phyloP scores from a whole-genome alignment of 345 rosid species.

The Eucalyptus urophylla region DNA sequence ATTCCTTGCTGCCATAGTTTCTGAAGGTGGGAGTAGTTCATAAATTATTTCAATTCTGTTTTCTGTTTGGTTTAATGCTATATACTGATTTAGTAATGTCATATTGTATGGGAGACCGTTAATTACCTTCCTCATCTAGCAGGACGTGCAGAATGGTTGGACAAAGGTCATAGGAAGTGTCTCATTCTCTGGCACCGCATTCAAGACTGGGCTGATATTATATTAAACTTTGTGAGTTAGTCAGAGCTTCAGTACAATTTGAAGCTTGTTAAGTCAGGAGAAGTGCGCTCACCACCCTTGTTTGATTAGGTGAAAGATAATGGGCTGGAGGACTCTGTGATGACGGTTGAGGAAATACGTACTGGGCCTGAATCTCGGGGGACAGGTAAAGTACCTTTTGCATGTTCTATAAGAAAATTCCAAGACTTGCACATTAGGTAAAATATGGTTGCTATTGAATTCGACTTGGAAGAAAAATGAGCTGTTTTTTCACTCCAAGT shows the following conservation, averaged over 20 bases:
- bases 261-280: not conserved
- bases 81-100: not conserved
- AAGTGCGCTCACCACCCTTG: not conserved
- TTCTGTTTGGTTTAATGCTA: not conserved
- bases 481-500: not conserved
- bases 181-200: conserved; percentile 85
- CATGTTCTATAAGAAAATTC: not conserved
- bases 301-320: conserved; percentile 58
- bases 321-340: conserved; percentile 81
- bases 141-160: conserved; percentile 98
- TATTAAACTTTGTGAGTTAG: conserved; percentile 64
- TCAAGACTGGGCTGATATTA: conserved; percentile 91
- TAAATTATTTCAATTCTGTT: not conserved
- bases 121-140: not conserved
- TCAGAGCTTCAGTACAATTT: not conserved
- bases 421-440: not conserved
- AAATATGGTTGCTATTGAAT: not conserved
- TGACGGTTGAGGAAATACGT: conserved; percentile 85
- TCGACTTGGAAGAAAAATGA: not conserved
- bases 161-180: conserved; percentile 87
- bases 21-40: conserved; percentile 38
- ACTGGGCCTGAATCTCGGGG: conserved; percentile 79
- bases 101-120: not conserved
- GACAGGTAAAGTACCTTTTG: conserved; percentile 40
- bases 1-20: conserved; percentile 75